Percentiles rank a stretch among this genome's conserved stretches.
These are phyloP conservation scores for Taphrina sp. DNA, from an alignment of 1,139 yeast genomes.

Conservation along the genomic window DNA sequence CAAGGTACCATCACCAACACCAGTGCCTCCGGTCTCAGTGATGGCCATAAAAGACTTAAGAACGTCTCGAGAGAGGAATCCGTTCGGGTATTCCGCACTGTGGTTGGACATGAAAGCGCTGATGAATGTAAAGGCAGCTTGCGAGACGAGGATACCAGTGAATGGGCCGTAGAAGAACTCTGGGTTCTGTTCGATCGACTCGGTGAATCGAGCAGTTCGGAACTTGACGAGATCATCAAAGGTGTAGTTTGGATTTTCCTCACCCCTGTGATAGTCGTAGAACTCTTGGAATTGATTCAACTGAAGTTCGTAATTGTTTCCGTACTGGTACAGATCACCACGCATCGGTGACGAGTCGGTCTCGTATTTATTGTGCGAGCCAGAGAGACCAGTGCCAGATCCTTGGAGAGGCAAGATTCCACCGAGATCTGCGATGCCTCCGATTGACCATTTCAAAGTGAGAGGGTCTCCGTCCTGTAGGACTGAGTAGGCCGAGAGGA, in stretches of 20 bases:
- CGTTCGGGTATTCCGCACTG: conserved; percentile 32
- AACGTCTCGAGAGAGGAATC: conserved; percentile 22
- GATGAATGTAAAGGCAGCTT: conserved; percentile 30
- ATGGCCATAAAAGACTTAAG: conserved; percentile 22
- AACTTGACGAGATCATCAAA: conserved; percentile 17
- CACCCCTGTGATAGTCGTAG: conserved; percentile 21
- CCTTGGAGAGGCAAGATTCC: neutral
- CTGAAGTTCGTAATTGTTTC: conserved; percentile 23
- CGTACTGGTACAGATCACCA: conserved; percentile 28
- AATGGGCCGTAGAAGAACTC: conserved; percentile 30
- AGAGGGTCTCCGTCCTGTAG: conserved; percentile 14
- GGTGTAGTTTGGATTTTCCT: conserved; percentile 7
- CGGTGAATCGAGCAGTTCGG: conserved; percentile 25
- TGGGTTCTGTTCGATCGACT: conserved; percentile 24
- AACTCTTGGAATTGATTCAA: conserved; percentile 15
- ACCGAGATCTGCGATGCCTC: neutral
- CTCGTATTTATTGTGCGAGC: conserved; percentile 32
- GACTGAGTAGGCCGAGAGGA: conserved; percentile 23
- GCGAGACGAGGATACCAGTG: conserved; percentile 21
- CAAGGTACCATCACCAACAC: conserved; percentile 10
- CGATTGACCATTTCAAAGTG: conserved; percentile 25
- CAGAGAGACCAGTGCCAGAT: conserved; percentile 16
- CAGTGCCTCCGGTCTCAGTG: conserved; percentile 10
- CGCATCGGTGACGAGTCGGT: conserved; percentile 31
- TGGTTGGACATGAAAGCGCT: conserved; percentile 32